Conservation (phyloP, 495 filamentous ascomycete genomes). For the Aspergillus leporis region DNA sequence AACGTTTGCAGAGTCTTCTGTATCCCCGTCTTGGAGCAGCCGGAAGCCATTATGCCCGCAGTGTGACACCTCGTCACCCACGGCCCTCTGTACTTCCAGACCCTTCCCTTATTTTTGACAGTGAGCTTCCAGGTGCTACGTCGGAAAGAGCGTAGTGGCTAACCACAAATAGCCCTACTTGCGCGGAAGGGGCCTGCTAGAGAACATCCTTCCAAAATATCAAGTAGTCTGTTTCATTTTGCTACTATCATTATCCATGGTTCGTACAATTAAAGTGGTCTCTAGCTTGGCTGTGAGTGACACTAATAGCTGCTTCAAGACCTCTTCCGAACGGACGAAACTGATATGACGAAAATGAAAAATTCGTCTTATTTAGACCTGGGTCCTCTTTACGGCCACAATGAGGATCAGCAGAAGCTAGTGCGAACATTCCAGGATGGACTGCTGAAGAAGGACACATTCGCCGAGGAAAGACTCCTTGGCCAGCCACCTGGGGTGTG, state of each 20-base stretch:
- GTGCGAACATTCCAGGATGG: conserved; percentile 70
- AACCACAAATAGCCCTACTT: conserved; percentile 45
- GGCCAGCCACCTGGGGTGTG: conserved; percentile 72
- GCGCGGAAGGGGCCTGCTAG: conserved; percentile 45
- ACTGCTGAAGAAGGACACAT: conserved; percentile 71
- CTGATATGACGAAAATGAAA: conserved; percentile 28
- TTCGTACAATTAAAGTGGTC: not conserved
- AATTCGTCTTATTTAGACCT: conserved; percentile 76
- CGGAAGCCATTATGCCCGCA: conserved; percentile 60
- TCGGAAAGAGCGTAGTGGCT: not conserved
- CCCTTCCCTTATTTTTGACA: conserved; percentile 66
- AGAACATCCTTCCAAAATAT: conserved; percentile 64
- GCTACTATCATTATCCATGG: conserved; percentile 80
- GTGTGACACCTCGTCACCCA: conserved; percentile 52
- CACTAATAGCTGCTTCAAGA: conserved; percentile 28
- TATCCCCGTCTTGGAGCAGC: conserved; percentile 55
- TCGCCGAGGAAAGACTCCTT: conserved; percentile 67
- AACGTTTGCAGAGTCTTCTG: conserved; percentile 38
- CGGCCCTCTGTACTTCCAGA: conserved; percentile 63
- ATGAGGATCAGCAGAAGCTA: conserved; percentile 56
- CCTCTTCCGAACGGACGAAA: conserved; percentile 53
- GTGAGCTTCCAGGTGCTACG: conserved; percentile 7
- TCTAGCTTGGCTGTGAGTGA: not conserved
- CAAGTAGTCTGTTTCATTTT: conserved; percentile 74
- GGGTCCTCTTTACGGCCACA: conserved; percentile 73